Percentiles rank a stretch among this genome's conserved stretches.
These are phyloP conservation scores for Monosporozyma siamensis DNA, from an alignment of 805 yeast species.

Conservation along the genomic window DNA sequence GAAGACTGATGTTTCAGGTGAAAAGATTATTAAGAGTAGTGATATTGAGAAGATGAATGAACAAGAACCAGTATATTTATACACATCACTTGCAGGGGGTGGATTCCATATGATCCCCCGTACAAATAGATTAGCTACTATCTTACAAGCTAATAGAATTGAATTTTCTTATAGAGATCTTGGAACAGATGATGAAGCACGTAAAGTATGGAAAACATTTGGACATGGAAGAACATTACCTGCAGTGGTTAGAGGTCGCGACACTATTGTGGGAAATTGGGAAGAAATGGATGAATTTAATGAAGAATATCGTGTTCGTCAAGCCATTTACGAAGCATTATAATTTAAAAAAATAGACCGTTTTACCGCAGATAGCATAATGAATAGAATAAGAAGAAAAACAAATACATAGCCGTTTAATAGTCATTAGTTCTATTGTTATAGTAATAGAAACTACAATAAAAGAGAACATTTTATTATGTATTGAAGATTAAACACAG, in stretches of 20 bases:
- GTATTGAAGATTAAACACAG: too few relatives aligned
- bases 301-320: conserved; percentile 61
- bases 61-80: conserved; percentile 61
- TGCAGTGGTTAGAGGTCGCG: conserved; percentile 75
- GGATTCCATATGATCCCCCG: conserved; percentile 71
- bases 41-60: conserved; percentile 23
- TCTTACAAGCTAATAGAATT: conserved; percentile 64
- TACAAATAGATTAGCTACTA: conserved; percentile 67
- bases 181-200: conserved; percentile 82
- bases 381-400: too few relatives aligned
- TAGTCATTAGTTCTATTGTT: too few relatives aligned
- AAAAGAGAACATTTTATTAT: too few relatives aligned
- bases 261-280: conserved; percentile 78
- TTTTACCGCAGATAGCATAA: not conserved
- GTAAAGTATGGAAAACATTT: conserved; percentile 72
- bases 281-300: conserved; percentile 79
- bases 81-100: conserved; percentile 78
- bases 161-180: conserved; percentile 63
- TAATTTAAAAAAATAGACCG: too few relatives aligned
- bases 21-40: conserved; percentile 9
- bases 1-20: not conserved
- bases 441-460: too few relatives aligned
- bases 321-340: conserved; percentile 46
- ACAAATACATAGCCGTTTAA: too few relatives aligned
- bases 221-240: conserved; percentile 69